These are phyloP conservation scores for Coniferiporia weirii DNA, from an alignment of 1,284 basidiomycete genomes.

Conservation along the genomic window DNA sequence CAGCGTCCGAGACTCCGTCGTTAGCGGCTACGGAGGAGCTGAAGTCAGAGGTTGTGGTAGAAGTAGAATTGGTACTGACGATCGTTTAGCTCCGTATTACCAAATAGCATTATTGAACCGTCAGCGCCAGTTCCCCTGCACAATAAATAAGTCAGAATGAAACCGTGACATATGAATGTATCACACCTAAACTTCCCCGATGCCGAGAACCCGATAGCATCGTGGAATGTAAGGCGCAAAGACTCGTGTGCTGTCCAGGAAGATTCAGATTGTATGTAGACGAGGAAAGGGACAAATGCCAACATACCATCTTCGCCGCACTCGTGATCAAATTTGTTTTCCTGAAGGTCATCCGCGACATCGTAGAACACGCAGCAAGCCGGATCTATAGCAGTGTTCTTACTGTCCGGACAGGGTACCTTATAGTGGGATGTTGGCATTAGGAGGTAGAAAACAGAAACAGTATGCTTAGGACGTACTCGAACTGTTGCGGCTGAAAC, in stretches of 20 bases:
- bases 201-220: constrained; percentile 19
- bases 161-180: background rate
- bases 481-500: constrained; percentile 1
- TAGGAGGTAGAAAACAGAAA: background rate
- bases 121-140: constrained; percentile 20
- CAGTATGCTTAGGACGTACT: background rate
- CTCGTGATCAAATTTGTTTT: constrained; percentile 15
- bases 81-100: constrained; percentile 11
- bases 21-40: constrained; percentile 10
- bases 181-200: constrained; percentile 1
- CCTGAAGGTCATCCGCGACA: constrained; percentile 19
- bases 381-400: constrained; percentile 13
- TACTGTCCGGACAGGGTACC: constrained; percentile 16
- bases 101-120: constrained; percentile 20
- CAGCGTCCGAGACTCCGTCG: constrained; percentile 15
- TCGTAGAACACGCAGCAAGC: constrained; percentile 18
- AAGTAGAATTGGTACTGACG: background rate
- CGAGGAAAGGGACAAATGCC: background rate
- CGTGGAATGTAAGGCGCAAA: constrained; percentile 19
- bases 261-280: background rate
- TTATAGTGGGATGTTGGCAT: background rate
- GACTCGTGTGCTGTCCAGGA: constrained; percentile 12
- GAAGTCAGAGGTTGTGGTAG: background rate
- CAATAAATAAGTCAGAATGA: background rate
- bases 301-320: constrained; percentile 18